Percentiles rank a stretch among this genome's conserved stretches.
Evolutionary conservation across 2,329 filamentous ascomycete genomes (phyloP).

Genomic region (Ophiostoma ips): DNA sequence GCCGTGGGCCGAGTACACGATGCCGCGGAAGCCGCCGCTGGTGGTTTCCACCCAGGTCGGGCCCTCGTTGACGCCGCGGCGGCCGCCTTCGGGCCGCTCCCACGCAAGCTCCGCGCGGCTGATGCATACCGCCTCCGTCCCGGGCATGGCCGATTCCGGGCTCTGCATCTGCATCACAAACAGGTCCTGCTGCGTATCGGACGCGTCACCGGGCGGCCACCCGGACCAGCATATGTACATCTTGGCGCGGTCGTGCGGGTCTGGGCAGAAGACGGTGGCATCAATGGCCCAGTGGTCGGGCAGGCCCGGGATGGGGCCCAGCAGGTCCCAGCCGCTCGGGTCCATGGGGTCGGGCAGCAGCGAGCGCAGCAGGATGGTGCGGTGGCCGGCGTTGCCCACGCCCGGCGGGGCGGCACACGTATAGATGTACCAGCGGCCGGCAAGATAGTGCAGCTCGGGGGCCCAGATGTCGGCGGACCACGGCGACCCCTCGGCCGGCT

Average conservation of each 20-base stretch:
- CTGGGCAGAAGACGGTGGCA: neutral
- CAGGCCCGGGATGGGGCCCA: neutral
- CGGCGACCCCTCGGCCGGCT: neutral
- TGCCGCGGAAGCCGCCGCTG: neutral
- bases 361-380: neutral
- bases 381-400: neutral
- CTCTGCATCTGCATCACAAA: neutral
- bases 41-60: neutral
- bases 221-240: conserved; percentile 1
- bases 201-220: neutral
- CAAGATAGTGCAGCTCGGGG: neutral
- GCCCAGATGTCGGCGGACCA: neutral
- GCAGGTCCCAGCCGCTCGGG: neutral
- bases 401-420: neutral
- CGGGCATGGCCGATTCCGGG: neutral
- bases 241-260: neutral
- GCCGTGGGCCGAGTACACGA: neutral
- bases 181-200: conserved; percentile 1
- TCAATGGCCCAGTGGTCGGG: conserved; percentile 1
- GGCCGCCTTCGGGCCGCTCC: neutral
- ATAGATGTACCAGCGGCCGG: neutral
- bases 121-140: neutral
- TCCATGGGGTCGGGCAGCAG: neutral
- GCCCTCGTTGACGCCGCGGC: neutral
- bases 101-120: neutral